These are phyloP conservation scores for Cyclocybe aegerita DNA, from an alignment of 768 basidiomycete genomes.

Conservation along the genomic window DNA sequence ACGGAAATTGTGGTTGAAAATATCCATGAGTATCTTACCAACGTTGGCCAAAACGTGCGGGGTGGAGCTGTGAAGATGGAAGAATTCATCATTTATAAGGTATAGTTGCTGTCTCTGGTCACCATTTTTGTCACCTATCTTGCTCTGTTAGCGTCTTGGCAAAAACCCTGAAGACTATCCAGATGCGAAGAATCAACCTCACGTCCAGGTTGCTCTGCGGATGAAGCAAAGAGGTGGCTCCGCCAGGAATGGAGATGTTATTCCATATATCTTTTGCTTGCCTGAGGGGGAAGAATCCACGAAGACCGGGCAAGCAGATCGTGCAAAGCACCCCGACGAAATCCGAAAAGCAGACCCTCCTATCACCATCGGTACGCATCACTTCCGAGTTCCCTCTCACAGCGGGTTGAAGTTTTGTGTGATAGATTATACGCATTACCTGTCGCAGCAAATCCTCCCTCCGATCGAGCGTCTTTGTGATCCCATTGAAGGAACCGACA, in stretches of 20 bases:
- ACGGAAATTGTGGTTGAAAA: slow-evolving; percentile 87
- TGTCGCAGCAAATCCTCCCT: slow-evolving; percentile 89
- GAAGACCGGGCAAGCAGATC: slow-evolving; percentile 82
- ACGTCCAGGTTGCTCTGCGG: slow-evolving; percentile 92
- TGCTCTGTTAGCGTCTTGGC: slow-evolving; percentile 72
- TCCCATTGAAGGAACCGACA: slow-evolving; percentile 93
- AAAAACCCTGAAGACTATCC: slow-evolving; percentile 98
- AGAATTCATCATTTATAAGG: slow-evolving; percentile 95
- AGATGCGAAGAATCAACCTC: slow-evolving; percentile 91
- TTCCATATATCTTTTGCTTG: slow-evolving; percentile 92
- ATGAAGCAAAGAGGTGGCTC: slow-evolving; percentile 83
- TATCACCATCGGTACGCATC: slow-evolving; percentile 67
- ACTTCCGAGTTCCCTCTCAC: neutral
- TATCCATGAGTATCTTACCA: slow-evolving; percentile 88
- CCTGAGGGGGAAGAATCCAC: slow-evolving; percentile 68
- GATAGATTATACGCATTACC: slow-evolving; percentile 88
- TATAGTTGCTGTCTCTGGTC: slow-evolving; percentile 23
- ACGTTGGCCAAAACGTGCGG: slow-evolving; percentile 76
- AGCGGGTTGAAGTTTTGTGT: neutral
- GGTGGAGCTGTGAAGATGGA: slow-evolving; percentile 80
- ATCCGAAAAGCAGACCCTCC: slow-evolving; percentile 65
- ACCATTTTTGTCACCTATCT: neutral
- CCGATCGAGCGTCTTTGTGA: slow-evolving; percentile 96
- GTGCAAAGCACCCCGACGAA: slow-evolving; percentile 94
- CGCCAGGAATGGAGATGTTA: slow-evolving; percentile 87